These are phyloP conservation scores for Oryza punctata DNA, from an alignment of 176 grass and related monocot species.

Conservation along the genomic window DNA sequence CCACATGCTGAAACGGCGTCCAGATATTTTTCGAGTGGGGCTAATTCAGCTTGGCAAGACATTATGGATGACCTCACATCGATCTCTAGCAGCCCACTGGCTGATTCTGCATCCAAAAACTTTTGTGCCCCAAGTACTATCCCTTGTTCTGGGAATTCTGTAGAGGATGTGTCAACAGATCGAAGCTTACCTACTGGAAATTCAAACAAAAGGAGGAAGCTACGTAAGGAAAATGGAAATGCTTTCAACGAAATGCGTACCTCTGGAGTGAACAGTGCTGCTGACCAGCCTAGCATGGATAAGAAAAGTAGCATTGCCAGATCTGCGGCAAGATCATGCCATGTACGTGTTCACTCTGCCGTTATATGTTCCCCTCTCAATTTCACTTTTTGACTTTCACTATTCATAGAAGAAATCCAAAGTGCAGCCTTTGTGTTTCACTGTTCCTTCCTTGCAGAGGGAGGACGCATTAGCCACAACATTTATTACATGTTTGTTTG, in stretches of 20 bases:
- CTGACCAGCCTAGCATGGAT: constrained; percentile 30
- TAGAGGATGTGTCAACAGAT: not conserved
- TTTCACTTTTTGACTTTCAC: constrained; percentile 34
- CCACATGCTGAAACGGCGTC: constrained; percentile 31
- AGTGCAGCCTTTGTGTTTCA: not conserved
- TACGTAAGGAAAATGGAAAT: constrained; percentile 41
- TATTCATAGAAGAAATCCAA: constrained; percentile 1
- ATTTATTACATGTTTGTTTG: constrained; percentile 1
- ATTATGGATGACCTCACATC: constrained; percentile 83
- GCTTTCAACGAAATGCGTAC: constrained; percentile 27
- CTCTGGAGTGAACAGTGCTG: constrained; percentile 34
- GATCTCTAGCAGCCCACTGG: constrained; percentile 43
- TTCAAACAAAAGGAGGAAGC: constrained; percentile 51
- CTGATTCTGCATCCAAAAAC: constrained; percentile 40
- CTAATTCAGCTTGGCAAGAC: constrained; percentile 66
- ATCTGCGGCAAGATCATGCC: constrained; percentile 47
- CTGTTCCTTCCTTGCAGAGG: constrained; percentile 3
- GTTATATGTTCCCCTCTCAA: constrained; percentile 1
- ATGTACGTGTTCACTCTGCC: constrained; percentile 48
- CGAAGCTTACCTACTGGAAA: constrained; percentile 10
- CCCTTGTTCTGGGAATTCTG: not conserved
- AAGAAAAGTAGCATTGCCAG: constrained; percentile 45
- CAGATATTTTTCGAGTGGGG: constrained; percentile 20
- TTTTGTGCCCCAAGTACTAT: not conserved
- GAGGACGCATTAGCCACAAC: constrained; percentile 9